These are phyloP conservation scores for Triadica sebifera DNA, from an alignment of 345 rosid species.

Conservation along the genomic window DNA sequence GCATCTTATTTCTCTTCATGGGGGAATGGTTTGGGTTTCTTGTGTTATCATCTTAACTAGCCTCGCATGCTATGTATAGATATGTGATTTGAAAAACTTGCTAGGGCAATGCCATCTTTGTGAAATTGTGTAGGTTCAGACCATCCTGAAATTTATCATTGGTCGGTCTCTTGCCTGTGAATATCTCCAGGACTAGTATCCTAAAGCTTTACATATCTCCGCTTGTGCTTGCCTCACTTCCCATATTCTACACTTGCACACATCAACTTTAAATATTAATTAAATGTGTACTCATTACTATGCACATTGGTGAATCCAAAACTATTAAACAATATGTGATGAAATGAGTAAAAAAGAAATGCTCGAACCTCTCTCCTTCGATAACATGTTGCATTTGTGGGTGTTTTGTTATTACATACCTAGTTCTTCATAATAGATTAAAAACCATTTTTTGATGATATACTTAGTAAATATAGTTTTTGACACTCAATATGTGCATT, in stretches of 20 bases:
- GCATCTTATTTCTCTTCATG: neutral
- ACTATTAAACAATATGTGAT: neutral
- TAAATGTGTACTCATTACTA: neutral
- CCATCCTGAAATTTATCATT: neutral
- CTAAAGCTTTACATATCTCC: neutral
- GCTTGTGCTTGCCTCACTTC: neutral
- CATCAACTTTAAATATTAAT: neutral
- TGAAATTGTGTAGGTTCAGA: neutral
- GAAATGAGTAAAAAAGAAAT: neutral
- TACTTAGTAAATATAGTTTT: too few relatives aligned
- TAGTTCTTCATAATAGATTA: neutral
- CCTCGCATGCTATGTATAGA: conserved; percentile 16
- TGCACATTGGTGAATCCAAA: too few relatives aligned
- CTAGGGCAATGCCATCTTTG: neutral
- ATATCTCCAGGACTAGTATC: neutral
- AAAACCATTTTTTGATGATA: too few relatives aligned
- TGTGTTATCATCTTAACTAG: too few relatives aligned
- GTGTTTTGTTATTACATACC: neutral
- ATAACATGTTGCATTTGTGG: too few relatives aligned
- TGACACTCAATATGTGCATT: too few relatives aligned
- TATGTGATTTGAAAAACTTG: neutral
- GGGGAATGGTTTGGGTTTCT: too few relatives aligned
- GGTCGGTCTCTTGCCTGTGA: neutral
- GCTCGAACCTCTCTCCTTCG: neutral
- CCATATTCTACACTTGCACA: neutral